Evolutionary conservation across 228 moss, liverwort and hornwort genomes (phyloP), one percentile per base, ranked within the genome.

Genomic region (Sphagnum magellanicum): DNA sequence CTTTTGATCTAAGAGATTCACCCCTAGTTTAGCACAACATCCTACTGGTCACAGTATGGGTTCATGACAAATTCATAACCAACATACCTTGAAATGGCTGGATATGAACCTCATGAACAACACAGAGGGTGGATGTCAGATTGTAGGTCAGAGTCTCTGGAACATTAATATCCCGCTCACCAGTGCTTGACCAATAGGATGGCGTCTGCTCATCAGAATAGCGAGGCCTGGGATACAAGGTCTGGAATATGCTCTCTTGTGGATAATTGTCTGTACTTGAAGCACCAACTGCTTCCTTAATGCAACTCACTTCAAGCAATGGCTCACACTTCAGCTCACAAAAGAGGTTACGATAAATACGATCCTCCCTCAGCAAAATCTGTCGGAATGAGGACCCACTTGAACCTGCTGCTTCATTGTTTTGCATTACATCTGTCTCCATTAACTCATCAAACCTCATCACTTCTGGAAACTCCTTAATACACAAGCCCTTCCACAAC

Each of bases 151-250:
- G 52, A 48, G 73, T 76, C 70, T 83, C 82, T 8, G 79, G 82
- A 12, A 71, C 76, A 59, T 71, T 63, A 4, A 76, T 51, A 52
- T 67, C 49, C 12, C 32, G 52, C 61, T 79, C 60, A 11, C 82
- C 82, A 7, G 9, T 76, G 59, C 82, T 83, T 50, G 79, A 83
- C 82, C 82, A 83, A 52, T 79, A 83, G 3, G 82, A 83, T 60
- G 75, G 73, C 0, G 5, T 16, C 16, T 66, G 61, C 5, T 58
- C 61, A 13, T 68, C 75, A n/a, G 16, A 51, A 14, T 55, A 51
- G 51, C 50, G 10, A 4, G 82, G 67, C 15, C 69, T 62, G 5
- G 78, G 82, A 52, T 71, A 63, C 48, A 83, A 63, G 5, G 82
- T 78, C 57, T 83, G 59, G 11, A 52, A 59, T 52, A 83, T 76